A percentile compares a stretch with the other conserved stretches of the same genome.
Evolutionary conservation across 2,329 filamentous ascomycete genomes (phyloP).

Genomic region (Phyllosticta paracitricarpa): DNA sequence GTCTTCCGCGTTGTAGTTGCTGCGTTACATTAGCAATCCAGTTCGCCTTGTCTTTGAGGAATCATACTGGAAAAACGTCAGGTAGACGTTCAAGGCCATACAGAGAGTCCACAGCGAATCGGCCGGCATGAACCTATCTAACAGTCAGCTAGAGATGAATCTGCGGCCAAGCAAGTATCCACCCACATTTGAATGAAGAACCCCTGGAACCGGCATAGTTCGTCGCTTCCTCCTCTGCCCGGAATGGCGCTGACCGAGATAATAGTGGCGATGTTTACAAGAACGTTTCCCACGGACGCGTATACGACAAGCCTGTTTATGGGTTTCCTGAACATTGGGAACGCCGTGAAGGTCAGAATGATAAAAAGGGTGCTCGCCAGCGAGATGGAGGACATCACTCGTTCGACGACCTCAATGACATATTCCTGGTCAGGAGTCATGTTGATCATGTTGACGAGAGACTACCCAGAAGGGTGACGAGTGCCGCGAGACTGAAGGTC

Average conservation of each 20-base stretch:
- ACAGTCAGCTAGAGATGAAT: slow-evolving; percentile 12
- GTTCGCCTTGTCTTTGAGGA: no score
- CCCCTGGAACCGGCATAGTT: slow-evolving; percentile 65
- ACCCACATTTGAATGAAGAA: slow-evolving; percentile 75
- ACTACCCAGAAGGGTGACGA: not conserved
- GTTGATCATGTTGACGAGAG: not conserved
- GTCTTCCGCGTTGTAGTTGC: slow-evolving; percentile 54
- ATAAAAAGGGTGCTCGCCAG: slow-evolving; percentile 62
- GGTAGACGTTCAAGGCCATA: slow-evolving; percentile 76
- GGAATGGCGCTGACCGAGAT: slow-evolving; percentile 55
- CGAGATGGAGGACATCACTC: slow-evolving; percentile 60
- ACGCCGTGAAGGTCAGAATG: slow-evolving; percentile 59
- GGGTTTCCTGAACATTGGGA: slow-evolving; percentile 67
- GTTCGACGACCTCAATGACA: slow-evolving; percentile 53
- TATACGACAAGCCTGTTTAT: slow-evolving; percentile 81
- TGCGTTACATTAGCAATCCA: not conserved
- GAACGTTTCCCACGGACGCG: slow-evolving; percentile 70
- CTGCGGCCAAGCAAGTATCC: not conserved
- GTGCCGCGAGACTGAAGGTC: not conserved
- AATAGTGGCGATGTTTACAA: slow-evolving; percentile 66
- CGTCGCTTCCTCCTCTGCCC: slow-evolving; percentile 32
- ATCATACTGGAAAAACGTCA: slow-evolving; percentile 57
- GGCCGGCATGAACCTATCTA: slow-evolving; percentile 62
- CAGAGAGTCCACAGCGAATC: slow-evolving; percentile 68
- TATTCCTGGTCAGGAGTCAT: slow-evolving; percentile 16